Evolutionary conservation across 192 early-diverging fungal genomes (phyloP).

Genomic region (Backusella morwellensis): DNA sequence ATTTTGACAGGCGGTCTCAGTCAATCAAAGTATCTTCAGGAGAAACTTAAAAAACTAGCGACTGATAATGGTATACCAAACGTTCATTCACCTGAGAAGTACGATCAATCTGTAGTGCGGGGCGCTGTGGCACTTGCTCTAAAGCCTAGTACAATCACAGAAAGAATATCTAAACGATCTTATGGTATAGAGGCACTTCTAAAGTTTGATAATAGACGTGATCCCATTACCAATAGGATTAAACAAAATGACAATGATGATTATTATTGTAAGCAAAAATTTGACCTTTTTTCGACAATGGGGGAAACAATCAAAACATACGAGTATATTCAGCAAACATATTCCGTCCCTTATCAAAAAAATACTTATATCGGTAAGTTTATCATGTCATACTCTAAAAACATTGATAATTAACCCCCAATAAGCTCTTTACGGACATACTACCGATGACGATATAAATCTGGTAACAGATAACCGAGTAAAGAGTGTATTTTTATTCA

Average conservation of each 20-base stretch:
- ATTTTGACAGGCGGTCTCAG: conserved; percentile 54
- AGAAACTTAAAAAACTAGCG: conserved; percentile 37
- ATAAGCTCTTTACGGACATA: neutral
- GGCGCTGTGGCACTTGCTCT: conserved; percentile 47
- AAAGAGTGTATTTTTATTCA: neutral
- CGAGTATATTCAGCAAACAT: neutral
- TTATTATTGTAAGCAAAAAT: neutral
- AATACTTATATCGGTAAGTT: conserved; percentile 3
- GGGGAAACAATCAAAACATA: neutral
- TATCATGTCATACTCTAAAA: neutral
- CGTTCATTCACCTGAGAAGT: conserved; percentile 36
- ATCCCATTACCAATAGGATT: neutral
- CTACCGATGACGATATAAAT: neutral
- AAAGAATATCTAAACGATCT: neutral
- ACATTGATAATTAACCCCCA: neutral
- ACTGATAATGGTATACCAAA: conserved; percentile 20
- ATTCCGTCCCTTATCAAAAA: neutral
- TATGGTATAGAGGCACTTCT: neutral
- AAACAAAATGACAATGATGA: neutral
- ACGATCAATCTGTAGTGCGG: conserved; percentile 46
- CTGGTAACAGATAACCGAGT: neutral
- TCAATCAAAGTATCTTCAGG: conserved; percentile 49
- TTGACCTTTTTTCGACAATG: neutral
- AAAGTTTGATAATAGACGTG: neutral
- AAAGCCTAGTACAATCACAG: conserved; percentile 23